phyloP scores from a whole-genome alignment of 495 filamentous ascomycete genomes.

The Talaromyces trachyspermus region DNA sequence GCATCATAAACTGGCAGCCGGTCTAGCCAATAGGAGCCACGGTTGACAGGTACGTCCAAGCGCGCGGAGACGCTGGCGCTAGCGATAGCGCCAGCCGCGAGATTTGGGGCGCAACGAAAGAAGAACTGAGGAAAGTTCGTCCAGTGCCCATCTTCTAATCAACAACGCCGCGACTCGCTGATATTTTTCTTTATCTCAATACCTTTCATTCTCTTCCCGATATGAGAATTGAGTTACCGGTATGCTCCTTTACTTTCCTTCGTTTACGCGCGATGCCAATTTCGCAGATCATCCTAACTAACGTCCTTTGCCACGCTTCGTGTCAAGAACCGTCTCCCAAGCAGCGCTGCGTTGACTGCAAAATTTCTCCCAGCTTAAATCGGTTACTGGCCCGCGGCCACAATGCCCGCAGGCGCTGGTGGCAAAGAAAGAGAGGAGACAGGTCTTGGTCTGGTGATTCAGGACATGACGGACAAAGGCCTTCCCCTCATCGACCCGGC shows the following conservation, averaged over 20 bases:
- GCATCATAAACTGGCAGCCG: too few species aligned
- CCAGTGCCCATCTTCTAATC: background rate
- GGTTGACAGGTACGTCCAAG: too few species aligned
- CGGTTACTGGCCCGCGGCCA: conserved; percentile 10
- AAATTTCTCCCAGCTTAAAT: background rate
- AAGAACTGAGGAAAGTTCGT: background rate
- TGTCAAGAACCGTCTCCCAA: background rate
- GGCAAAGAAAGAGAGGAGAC: conserved; percentile 52
- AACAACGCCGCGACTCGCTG: background rate
- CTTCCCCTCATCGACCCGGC: conserved; percentile 59
- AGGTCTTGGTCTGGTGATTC: conserved; percentile 45
- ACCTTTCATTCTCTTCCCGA: background rate
- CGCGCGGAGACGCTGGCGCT: too few species aligned
- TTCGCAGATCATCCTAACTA: background rate
- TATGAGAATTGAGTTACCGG: background rate
- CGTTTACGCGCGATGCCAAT: background rate
- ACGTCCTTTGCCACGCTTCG: background rate
- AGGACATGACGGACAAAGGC: conserved; percentile 44
- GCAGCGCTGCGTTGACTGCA: background rate
- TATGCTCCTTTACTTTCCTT: conserved; percentile 2
- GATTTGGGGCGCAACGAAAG: background rate
- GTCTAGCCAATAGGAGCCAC: too few species aligned
- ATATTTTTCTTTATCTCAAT: background rate
- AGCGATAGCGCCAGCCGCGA: conserved; percentile 5
- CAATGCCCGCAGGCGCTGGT: conserved; percentile 46